These are phyloP conservation scores for Diplocarpon rosae DNA, from an alignment of 2,329 filamentous ascomycete species.

Conservation along the genomic window DNA sequence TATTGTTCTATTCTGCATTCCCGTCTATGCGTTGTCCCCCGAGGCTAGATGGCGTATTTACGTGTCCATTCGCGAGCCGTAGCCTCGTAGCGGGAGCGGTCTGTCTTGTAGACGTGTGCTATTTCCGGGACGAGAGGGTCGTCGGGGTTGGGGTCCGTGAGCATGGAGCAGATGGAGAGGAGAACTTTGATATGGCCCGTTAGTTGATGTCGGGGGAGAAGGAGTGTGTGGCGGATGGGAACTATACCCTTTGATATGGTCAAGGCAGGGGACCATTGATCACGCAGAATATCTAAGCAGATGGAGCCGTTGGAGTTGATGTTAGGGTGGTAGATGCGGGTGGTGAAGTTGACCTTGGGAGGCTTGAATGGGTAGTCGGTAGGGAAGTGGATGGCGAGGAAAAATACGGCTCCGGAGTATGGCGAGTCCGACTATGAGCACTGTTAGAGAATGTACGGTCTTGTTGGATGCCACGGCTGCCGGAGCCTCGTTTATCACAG, in stretches of 20 bases:
- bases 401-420: constrained; percentile 97
- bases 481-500: constrained; percentile 12
- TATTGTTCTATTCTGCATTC: not conserved
- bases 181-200: constrained; percentile 49
- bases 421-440: constrained; percentile 71
- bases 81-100: constrained; percentile 88
- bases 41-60: constrained; percentile 83
- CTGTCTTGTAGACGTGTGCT: constrained; percentile 99
- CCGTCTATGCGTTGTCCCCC: constrained; percentile 1
- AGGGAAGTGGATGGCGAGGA: constrained; percentile 96
- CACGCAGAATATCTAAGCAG: constrained; percentile 93
- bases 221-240: not conserved
- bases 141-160: constrained; percentile 98
- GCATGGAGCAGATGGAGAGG: constrained; percentile 98
- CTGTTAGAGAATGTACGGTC: constrained; percentile 15
- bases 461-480: constrained; percentile 6
- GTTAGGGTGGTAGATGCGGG: constrained; percentile 98
- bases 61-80: constrained; percentile 97
- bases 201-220: constrained; percentile 2
- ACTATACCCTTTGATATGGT: constrained; percentile 91
- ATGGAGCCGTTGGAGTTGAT: constrained; percentile 99
- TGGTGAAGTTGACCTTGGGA: constrained; percentile 99
- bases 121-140: constrained; percentile 98
- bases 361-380: constrained; percentile 99
- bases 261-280: constrained; percentile 97